A percentile compares a stretch with the other conserved stretches of the same genome.
Evolutionary conservation across 2,329 filamentous ascomycete species (phyloP).

Genomic region (Colletotrichum melonis): DNA sequence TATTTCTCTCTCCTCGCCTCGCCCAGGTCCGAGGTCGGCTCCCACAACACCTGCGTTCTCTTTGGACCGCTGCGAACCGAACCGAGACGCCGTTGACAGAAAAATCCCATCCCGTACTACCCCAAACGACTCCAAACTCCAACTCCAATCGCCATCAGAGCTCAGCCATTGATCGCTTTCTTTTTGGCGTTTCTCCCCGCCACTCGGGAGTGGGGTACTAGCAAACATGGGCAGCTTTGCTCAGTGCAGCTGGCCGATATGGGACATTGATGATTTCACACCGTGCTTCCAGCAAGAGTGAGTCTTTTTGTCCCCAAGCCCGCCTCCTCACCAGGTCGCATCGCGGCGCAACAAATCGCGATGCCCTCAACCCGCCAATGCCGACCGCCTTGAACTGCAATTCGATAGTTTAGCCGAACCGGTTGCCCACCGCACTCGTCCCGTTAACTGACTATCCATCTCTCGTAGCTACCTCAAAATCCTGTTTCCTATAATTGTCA

Average conservation of each 20-base stretch:
- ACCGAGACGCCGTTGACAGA: constrained; percentile 12
- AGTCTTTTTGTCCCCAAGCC: constrained; percentile 48
- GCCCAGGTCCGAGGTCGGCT: constrained; percentile 22
- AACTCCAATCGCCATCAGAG: not conserved
- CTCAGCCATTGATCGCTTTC: constrained; percentile 24
- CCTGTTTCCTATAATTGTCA: constrained; percentile 79
- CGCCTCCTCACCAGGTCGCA: not conserved
- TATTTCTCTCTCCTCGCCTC: not conserved
- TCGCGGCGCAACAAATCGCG: constrained; percentile 5
- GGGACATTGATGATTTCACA: constrained; percentile 73
- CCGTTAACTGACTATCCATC: constrained; percentile 4
- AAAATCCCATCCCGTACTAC: constrained; percentile 12
- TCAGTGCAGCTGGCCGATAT: constrained; percentile 68
- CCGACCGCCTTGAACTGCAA: not conserved
- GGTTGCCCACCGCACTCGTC: not conserved
- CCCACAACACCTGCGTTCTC: not conserved
- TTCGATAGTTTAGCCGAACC: too few relatives aligned
- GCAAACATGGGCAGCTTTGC: constrained; percentile 59
- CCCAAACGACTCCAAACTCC: constrained; percentile 12
- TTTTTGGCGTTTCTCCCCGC: constrained; percentile 31
- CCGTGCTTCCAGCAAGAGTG: constrained; percentile 76
- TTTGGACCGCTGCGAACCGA: constrained; percentile 25
- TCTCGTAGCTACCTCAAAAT: constrained; percentile 78
- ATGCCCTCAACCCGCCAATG: not conserved
- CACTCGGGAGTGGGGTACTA: constrained; percentile 31